Percentiles rank a stretch among this genome's conserved stretches.
These are phyloP conservation scores for Takakia lepidozioides DNA, from an alignment of 225 moss, liverwort and hornwort species.

Conservation along the genomic window DNA sequence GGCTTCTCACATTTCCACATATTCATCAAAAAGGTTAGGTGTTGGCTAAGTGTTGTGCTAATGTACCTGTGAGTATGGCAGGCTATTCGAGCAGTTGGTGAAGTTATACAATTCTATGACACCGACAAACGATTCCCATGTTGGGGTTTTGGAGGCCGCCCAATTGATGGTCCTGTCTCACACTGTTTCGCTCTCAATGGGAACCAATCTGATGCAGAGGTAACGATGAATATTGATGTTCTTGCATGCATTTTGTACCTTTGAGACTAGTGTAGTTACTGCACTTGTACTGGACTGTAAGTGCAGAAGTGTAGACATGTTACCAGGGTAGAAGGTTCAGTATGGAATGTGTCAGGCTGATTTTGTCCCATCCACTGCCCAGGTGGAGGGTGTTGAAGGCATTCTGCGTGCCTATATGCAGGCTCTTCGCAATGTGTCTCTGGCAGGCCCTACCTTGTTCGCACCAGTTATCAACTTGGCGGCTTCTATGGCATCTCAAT, in stretches of 20 bases:
- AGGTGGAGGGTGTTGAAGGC: constrained; percentile 64
- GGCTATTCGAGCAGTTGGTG: constrained; percentile 76
- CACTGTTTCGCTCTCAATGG: constrained; percentile 80
- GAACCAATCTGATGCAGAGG: constrained; percentile 41
- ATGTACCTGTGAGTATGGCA: too few relatives aligned
- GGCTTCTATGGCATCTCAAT: constrained; percentile 45
- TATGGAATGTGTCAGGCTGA: too few relatives aligned
- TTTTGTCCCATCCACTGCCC: too few relatives aligned
- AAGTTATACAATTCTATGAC: constrained; percentile 79
- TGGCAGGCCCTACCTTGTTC: constrained; percentile 91
- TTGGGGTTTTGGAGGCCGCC: constrained; percentile 85
- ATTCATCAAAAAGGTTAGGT: too few relatives aligned
- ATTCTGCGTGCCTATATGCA: constrained; percentile 67
- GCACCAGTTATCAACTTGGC: constrained; percentile 74
- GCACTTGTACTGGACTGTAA: too few relatives aligned
- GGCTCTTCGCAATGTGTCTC: constrained; percentile 63
- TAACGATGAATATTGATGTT: too few relatives aligned
- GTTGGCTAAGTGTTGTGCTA: too few relatives aligned
- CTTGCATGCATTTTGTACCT: too few relatives aligned
- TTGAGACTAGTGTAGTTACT: too few relatives aligned
- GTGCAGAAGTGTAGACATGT: too few relatives aligned
- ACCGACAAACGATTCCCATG: constrained; percentile 72
- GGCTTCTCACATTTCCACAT: too few relatives aligned
- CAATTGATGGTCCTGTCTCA: constrained; percentile 60
- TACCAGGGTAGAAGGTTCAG: too few relatives aligned